Evolutionary conservation across 2,329 filamentous ascomycete species (phyloP).

Genomic region (Pseudopyrenochaeta lycopersici): DNA sequence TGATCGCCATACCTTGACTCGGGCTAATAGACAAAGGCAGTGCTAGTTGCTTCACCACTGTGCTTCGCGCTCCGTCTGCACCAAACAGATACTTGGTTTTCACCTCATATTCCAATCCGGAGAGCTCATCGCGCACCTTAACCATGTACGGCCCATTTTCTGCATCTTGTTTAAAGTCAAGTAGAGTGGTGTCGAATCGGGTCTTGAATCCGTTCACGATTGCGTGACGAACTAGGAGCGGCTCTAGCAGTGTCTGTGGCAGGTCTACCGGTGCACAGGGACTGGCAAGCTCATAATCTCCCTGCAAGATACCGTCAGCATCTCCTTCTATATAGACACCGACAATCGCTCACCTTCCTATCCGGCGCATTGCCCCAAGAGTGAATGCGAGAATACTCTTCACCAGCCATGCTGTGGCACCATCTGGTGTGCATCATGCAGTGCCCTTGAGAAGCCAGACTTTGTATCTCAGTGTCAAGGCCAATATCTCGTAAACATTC

Average conservation of each 20-base stretch:
- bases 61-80: constrained; percentile 63
- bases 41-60: constrained; percentile 56
- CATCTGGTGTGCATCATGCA: constrained; percentile 55
- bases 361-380: constrained; percentile 55
- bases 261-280: too few species aligned
- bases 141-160: constrained; percentile 15
- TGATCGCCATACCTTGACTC: constrained; percentile 60
- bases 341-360: constrained; percentile 51
- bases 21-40: constrained; percentile 56
- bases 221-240: constrained; percentile 51
- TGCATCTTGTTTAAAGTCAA: constrained; percentile 29
- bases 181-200: constrained; percentile 52
- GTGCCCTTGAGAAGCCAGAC: constrained; percentile 41
- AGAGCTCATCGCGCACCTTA: constrained; percentile 46
- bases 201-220: constrained; percentile 48
- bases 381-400: constrained; percentile 55
- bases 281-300: too few species aligned
- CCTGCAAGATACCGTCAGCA: too few species aligned
- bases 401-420: constrained; percentile 55
- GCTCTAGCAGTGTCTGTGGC: constrained; percentile 55
- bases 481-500: constrained; percentile 25
- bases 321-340: too few species aligned
- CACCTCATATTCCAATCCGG: constrained; percentile 55
- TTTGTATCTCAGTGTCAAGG: constrained; percentile 49
- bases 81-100: constrained; percentile 67